Evolutionary conservation across 441 rosid genomes (phyloP), one percentile per base, ranked within the genome.

Genomic region (Kokia cookei): DNA sequence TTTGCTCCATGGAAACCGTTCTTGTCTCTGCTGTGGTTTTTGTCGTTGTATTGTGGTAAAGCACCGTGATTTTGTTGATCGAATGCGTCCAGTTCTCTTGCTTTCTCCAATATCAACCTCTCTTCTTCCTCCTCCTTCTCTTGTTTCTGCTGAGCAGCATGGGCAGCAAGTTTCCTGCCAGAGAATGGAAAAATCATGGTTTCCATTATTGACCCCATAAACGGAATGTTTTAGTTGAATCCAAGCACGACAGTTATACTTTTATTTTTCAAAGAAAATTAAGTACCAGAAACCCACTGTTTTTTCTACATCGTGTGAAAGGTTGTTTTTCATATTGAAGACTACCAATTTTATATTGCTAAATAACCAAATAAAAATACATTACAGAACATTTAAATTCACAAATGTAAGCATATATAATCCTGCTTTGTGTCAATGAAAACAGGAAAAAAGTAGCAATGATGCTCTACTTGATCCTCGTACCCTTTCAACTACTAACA

Each of bases 11-110:
- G 97, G 77, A 91, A 93, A 53, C 93, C 92, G 61, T 79, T 88
- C 80, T 89, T 93, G 84, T 89, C 97, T 51, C 70, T 88, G 76
- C 69, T 81, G 8, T 85, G 85, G 84, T 80, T 88, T 80, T 83
- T 86, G 69, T 86, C 97, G 69, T 43, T 89, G 77, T 90, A 91
- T 35, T 91, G 93, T 9, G 97, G 96, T 53, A 93, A 84, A 2
- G 97, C 98, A 51, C 96, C 94, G 22, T 93, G 94, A 69, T 91
- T 93, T 82, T 91, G 96, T 77, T 93, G 96, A 84, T 93, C 97
- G 71, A 93, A 93, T 40, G 93, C 98, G 37, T 92, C 94, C 4
- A 93, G 91, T 77, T 91, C 94, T 76, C 90, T 83, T 1, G 98
- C 92, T 80, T 87, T 91, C 75, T 88, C 90, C 82, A 78, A 72